Base-by-base conservation (phyloP, 75 land plant species). In the Chamaecyparis obtusa region DNA sequence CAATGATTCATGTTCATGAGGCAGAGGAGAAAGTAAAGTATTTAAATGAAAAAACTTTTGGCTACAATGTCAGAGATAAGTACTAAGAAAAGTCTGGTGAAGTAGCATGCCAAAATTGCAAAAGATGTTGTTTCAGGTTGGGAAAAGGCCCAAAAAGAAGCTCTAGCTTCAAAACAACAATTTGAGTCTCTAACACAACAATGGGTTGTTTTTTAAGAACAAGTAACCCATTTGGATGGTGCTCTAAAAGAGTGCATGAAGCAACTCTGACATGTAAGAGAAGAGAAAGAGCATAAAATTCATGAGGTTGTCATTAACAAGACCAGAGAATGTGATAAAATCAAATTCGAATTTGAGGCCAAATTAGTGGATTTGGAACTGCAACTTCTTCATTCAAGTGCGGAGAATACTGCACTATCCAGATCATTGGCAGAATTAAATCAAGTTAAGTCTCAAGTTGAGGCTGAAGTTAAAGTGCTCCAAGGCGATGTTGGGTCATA, bases 141-240 rank as follows among this genome's bases (percentile, higher is more conserved):
- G 99, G 98, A 97, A 69, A 95, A 97, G 87, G 95, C 99, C 74
- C 96, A 95, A 90, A 90, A 90, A 17, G 99, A 97, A 91, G 91
- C 95, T 32, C 14, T 86, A 60, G 91, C 94, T 55, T 86, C 96
- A 86, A 95, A 96, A 87, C 89, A 88, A 81, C 95, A 95, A 86
- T 85, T 96, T 39, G 99, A 97, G 84, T 87, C 93, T 90, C 91
- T 93, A 14, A 88, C 90, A 49, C 92, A 95, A 43, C 87, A 87
- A 37, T 95, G 92, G 86, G 91, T 89, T 78, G 90, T 91, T 36
- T 89, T 91, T 84, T 96, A 97, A 77, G 96, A 95, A 56, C 89
- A 94, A 6, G 95, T 94, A 35, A n/a, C 94, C 33, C 98, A 97
- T 92, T 89, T 97, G 83, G 96, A 97, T 92, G 96, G 94, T 48